Conservation (phyloP, 1,284 basidiomycete genomes). For the Cutaneotrichosporon daszewskae region DNA sequence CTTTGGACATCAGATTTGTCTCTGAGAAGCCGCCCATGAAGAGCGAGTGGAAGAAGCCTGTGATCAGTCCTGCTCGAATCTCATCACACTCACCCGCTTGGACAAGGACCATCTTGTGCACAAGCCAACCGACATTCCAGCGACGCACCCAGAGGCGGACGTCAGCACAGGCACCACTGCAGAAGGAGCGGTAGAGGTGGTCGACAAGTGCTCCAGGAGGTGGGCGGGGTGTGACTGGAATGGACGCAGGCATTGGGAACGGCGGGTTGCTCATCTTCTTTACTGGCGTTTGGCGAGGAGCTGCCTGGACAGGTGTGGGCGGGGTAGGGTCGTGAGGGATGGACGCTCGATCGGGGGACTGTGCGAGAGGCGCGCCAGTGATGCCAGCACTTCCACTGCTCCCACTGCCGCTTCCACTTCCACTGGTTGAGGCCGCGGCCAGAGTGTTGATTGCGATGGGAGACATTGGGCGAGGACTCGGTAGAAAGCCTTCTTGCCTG, state of each 20-base stretch:
- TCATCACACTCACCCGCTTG: conserved; percentile 61
- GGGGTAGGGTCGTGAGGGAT: conserved; percentile 8
- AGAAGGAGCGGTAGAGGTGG: conserved; percentile 69
- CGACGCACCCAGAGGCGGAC: conserved; percentile 64
- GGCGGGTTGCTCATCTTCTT: conserved; percentile 11
- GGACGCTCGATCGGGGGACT: conserved; percentile 1
- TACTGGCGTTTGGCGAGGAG: conserved; percentile 7
- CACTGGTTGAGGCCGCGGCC: too few species aligned
- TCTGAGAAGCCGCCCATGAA: conserved; percentile 75
- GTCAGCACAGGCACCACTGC: conserved; percentile 67
- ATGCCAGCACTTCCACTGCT: neutral
- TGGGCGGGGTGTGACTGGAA: conserved; percentile 20
- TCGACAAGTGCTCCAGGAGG: conserved; percentile 25
- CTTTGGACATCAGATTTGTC: conserved; percentile 11
- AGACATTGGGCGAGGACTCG: too few species aligned
- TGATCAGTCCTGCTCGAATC: neutral
- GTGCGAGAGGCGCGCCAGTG: neutral
- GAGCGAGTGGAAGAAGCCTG: conserved; percentile 78
- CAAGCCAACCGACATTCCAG: conserved; percentile 68
- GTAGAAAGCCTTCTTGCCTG: too few species aligned
- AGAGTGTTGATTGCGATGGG: too few species aligned
- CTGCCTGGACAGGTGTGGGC: neutral
- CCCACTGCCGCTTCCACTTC: neutral
- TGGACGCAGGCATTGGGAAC: conserved; percentile 3
- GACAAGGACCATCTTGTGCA: conserved; percentile 77